Evolutionary conservation across 2,329 filamentous ascomycete genomes (phyloP).

Genomic region (Nannizziopsis barbatae): DNA sequence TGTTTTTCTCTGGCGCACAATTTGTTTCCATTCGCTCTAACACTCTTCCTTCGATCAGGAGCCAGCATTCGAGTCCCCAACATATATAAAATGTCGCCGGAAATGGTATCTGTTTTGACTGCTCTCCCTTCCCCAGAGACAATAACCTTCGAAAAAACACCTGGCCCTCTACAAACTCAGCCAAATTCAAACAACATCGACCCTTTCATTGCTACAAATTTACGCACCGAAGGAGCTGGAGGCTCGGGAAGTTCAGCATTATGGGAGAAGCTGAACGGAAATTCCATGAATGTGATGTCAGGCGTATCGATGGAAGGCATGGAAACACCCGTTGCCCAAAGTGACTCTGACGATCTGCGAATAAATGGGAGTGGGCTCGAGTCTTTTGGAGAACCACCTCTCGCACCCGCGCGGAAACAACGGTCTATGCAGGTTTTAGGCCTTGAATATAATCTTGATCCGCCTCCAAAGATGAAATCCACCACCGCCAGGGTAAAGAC

Average conservation of each 20-base stretch:
- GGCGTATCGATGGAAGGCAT: slow-evolving; percentile 40
- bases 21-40: slow-evolving; percentile 2
- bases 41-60: slow-evolving; percentile 38
- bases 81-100: slow-evolving; percentile 66
- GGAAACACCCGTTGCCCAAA: slow-evolving; percentile 52
- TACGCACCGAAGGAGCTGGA: slow-evolving; percentile 25
- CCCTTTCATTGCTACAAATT: slow-evolving; percentile 32
- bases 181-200: slow-evolving; percentile 31
- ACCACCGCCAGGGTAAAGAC: slow-evolving; percentile 33
- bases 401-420: slow-evolving; percentile 39
- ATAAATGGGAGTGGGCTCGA: slow-evolving; percentile 25
- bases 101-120: slow-evolving; percentile 45
- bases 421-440: slow-evolving; percentile 46
- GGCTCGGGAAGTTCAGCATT: slow-evolving; percentile 35
- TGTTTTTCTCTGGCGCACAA: background rate
- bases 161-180: slow-evolving; percentile 29
- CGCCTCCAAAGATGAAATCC: slow-evolving; percentile 55
- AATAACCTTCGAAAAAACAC: slow-evolving; percentile 27
- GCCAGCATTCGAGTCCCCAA: slow-evolving; percentile 70
- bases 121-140: slow-evolving; percentile 25
- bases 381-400: slow-evolving; percentile 32
- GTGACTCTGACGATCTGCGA: slow-evolving; percentile 33
- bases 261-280: slow-evolving; percentile 41
- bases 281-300: slow-evolving; percentile 33
- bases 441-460: slow-evolving; percentile 41